phyloP scores from a whole-genome alignment of 23 red algal species.

The Gracilaria caudata region DNA sequence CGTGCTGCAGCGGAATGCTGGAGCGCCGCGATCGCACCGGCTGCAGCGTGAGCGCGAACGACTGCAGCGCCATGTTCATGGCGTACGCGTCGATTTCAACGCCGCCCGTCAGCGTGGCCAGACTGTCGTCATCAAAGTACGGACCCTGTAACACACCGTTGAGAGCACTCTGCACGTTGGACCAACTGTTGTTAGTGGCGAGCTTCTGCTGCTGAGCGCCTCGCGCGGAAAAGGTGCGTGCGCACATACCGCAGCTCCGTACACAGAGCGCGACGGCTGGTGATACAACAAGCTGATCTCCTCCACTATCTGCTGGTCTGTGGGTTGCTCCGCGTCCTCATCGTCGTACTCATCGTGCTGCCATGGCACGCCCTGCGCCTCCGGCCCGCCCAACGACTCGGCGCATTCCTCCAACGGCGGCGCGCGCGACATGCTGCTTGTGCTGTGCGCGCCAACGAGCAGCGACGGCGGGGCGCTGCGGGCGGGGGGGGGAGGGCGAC shows the following conservation, averaged over 20 bases:
- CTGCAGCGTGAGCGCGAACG: constrained; percentile 28
- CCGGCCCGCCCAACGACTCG: too few species aligned
- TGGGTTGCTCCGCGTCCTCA: constrained; percentile 34
- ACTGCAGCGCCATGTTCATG: constrained; percentile 38
- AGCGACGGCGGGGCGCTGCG: too few species aligned
- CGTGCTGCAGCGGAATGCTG: not conserved
- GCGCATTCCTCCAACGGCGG: too few species aligned
- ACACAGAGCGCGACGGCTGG: not conserved
- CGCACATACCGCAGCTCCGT: constrained; percentile 48
- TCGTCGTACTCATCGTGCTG: not conserved
- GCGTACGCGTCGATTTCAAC: constrained; percentile 13
- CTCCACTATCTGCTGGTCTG: constrained; percentile 23
- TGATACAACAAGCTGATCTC: constrained; percentile 27
- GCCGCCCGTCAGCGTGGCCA: constrained; percentile 15
- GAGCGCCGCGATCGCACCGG: constrained; percentile 10
- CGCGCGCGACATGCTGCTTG: too few species aligned
- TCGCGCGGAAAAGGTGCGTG: not conserved
- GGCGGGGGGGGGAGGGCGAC: too few species aligned
- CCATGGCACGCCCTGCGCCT: too few species aligned
- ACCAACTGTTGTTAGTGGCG: not conserved
- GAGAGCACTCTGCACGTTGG: not conserved
- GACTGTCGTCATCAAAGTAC: constrained; percentile 46
- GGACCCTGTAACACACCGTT: constrained; percentile 46
- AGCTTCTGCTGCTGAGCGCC: not conserved
- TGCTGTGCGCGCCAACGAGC: too few species aligned